These are phyloP conservation scores for Sugiyamaella chiloensis DNA, from an alignment of 805 yeast genomes.

Conservation along the genomic window DNA sequence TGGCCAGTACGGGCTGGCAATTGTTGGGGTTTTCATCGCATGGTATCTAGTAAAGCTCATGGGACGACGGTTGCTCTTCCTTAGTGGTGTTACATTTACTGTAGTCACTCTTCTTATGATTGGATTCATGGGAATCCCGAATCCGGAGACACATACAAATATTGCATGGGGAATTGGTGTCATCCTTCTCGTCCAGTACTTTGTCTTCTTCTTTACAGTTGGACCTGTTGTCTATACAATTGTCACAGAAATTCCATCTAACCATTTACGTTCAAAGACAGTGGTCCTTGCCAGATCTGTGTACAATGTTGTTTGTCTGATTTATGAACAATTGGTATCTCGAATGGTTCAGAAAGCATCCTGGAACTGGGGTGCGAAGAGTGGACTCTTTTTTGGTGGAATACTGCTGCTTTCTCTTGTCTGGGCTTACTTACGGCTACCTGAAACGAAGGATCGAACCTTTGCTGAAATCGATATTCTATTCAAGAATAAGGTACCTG, in stretches of 20 bases:
- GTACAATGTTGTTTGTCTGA: constrained; percentile 21
- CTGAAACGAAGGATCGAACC: constrained; percentile 56
- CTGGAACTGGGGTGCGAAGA: constrained; percentile 47
- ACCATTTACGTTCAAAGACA: constrained; percentile 41
- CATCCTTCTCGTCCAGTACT: constrained; percentile 43
- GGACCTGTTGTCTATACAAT: constrained; percentile 44
- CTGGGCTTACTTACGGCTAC: constrained; percentile 51
- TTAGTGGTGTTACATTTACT: constrained; percentile 37
- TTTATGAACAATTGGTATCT: constrained; percentile 32
- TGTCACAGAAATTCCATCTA: constrained; percentile 42
- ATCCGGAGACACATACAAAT: constrained; percentile 23
- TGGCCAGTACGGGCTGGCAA: constrained; percentile 44
- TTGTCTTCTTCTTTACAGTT: constrained; percentile 42
- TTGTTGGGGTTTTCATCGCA: constrained; percentile 39
- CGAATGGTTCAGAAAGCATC: constrained; percentile 46
- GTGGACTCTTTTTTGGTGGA: constrained; percentile 46
- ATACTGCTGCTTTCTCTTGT: constrained; percentile 30
- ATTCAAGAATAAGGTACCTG: constrained; percentile 36
- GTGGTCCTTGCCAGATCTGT: constrained; percentile 40
- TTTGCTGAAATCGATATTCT: constrained; percentile 56
- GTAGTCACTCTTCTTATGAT: constrained; percentile 39
- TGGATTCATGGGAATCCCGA: constrained; percentile 42
- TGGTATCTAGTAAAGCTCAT: constrained; percentile 21
- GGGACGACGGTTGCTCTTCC: constrained; percentile 24
- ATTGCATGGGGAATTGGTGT: constrained; percentile 36